phyloP scores from a whole-genome alignment of 2,329 filamentous ascomycete species.

The Sphaerulina musiva region DNA sequence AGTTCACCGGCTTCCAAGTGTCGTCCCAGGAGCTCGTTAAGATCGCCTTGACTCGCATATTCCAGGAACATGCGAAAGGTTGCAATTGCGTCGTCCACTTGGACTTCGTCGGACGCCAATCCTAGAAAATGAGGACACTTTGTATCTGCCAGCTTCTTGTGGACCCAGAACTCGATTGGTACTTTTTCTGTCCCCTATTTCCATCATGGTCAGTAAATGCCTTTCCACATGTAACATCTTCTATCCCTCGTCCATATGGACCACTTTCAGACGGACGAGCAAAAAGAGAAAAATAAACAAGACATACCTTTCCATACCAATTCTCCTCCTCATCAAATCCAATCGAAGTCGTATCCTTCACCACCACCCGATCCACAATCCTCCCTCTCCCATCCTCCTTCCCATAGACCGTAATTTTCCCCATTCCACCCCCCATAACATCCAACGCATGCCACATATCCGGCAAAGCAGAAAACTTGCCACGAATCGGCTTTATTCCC shows the following conservation, averaged over 20 bases:
- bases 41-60: constrained; percentile 7
- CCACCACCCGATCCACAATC: constrained; percentile 4
- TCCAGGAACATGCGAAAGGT: constrained; percentile 8
- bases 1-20: neutral
- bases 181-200: neutral
- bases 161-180: constrained; percentile 5
- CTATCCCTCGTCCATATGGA: too few species aligned
- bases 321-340: neutral
- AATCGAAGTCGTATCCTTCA: constrained; percentile 2
- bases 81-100: neutral
- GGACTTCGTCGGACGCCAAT: neutral
- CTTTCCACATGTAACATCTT: neutral
- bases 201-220: neutral
- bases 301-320: constrained; percentile 7
- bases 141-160: neutral
- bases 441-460: neutral
- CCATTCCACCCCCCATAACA: constrained; percentile 4
- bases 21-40: neutral
- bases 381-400: neutral
- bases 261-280: too few species aligned
- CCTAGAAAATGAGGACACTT: too few species aligned
- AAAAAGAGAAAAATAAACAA: neutral
- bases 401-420: constrained; percentile 1
- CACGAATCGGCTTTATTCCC: neutral
- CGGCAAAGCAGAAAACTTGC: neutral